A percentile compares a stretch with the other conserved stretches of the same genome.
Evolutionary conservation across 768 basidiomycete species (phyloP).

Genomic region (Royoungia palumana): DNA sequence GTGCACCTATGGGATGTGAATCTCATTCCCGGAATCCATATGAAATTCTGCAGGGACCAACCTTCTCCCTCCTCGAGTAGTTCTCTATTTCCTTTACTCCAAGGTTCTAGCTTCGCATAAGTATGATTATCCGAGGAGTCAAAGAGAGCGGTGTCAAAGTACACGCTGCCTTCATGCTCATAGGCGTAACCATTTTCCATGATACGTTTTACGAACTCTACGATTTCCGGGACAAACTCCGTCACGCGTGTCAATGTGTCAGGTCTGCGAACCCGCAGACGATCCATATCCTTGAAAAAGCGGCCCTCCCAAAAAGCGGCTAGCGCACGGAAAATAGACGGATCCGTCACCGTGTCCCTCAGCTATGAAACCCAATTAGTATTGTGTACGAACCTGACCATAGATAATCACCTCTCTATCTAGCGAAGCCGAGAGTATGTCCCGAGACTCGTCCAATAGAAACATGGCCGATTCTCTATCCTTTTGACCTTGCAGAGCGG

Average conservation of each 20-base stretch:
- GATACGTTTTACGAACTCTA: conserved; percentile 81
- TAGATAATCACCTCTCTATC: conserved; percentile 62
- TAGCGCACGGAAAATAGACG: conserved; percentile 74
- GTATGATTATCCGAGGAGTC: conserved; percentile 72
- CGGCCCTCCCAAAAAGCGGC: conserved; percentile 85
- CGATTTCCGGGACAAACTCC: conserved; percentile 95
- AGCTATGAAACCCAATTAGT: conserved; percentile 43
- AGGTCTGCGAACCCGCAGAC: conserved; percentile 82
- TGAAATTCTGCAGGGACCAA: conserved; percentile 24
- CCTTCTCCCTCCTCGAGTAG: conserved; percentile 93
- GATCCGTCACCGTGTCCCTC: conserved; percentile 80
- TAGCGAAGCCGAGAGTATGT: conserved; percentile 68
- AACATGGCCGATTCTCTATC: conserved; percentile 45
- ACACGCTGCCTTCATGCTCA: conserved; percentile 76
- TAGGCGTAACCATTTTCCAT: conserved; percentile 80
- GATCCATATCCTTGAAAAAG: conserved; percentile 90
- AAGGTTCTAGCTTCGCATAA: conserved; percentile 94
- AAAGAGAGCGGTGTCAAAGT: conserved; percentile 85
- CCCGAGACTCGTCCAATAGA: conserved; percentile 72
- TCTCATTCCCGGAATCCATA: not conserved
- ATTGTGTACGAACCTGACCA: not conserved
- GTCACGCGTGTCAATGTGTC: conserved; percentile 93
- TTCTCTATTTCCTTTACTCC: conserved; percentile 92
- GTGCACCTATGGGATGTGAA: conserved; percentile 42
- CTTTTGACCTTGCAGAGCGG: conserved; percentile 45